A percentile compares a stretch with the other conserved stretches of the same genome.
These are phyloP conservation scores for Naganishia liquefaciens DNA, from an alignment of 1,284 basidiomycete species.

Conservation along the genomic window DNA sequence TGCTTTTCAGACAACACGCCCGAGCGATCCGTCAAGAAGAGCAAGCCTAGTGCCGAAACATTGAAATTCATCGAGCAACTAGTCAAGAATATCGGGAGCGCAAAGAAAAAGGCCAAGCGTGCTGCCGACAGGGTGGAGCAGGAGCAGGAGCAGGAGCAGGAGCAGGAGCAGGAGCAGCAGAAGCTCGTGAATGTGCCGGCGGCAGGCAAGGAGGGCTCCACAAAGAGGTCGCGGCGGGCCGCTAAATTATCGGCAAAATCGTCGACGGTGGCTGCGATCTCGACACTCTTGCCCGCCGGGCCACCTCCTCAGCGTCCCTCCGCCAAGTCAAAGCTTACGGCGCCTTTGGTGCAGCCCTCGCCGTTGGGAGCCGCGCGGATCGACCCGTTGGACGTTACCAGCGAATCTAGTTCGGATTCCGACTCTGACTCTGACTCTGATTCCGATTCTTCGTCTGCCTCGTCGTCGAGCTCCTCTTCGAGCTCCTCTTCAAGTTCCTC, in stretches of 20 bases:
- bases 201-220: no score
- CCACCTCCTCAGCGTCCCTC: no score
- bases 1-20: not conserved
- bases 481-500: conserved; percentile 34
- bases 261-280: no score
- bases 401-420: conserved; percentile 6
- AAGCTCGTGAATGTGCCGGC: not conserved
- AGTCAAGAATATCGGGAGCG: not conserved
- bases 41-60: not conserved
- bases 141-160: no score
- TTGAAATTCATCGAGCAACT: no score
- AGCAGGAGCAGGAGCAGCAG: conserved; percentile 2
- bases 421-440: conserved; percentile 1
- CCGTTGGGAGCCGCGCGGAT: conserved; percentile 8
- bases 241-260: no score
- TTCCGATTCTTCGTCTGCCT: not conserved
- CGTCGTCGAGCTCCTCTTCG: conserved; percentile 33
- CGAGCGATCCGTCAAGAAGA: conserved; percentile 11
- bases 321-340: no score
- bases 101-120: not conserved
- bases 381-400: conserved; percentile 21
- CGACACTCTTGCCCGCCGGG: no score
- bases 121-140: conserved; percentile 7
- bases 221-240: no score
- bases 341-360: no score